Base-by-base conservation (phyloP, 257 asterid species). In the Nicotiana attenuata region DNA sequence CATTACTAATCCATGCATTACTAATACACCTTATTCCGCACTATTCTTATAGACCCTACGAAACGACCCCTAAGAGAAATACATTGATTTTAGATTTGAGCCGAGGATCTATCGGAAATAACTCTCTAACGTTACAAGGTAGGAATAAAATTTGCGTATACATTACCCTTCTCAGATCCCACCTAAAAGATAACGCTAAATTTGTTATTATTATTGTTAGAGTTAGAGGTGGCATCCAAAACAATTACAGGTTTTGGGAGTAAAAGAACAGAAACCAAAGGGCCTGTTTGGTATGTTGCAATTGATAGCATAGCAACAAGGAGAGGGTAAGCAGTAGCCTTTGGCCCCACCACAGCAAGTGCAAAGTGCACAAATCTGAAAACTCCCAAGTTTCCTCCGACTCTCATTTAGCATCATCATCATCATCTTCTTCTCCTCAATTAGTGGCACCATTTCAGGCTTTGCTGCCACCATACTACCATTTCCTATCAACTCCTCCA, bases 241-340 rank as follows among this genome's bases (percentile, higher is more conserved):
- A 89, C 97, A 93, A 85, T 89, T 91, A 75, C 97, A 93, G 76
- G 95, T 88, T 87, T 87, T 90, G 88, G 97, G 97, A 81, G 93
- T 89, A 89, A 93, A 93, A 38, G 97, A 90, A 50, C 97, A 93
- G 85, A 82, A 92, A 0, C 97, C 97, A 83, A 93, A 93, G 82
- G 97, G 97, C 88, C 93, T 89, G 89, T 93, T 90, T 73, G 97
- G 97, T 29, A 93, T 93, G 87, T 93, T 92, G 90, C 97, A 93
- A 76, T 90, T 93, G 84, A 93, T 92, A 20, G 95, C 93, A 84
- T 92, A 92, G 86, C 97, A 93, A 85, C 97, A 93, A 14, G 97
- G 94, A 60, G 95, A 84, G 20, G 93, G 89, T 78, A 90, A 41
- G 76, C 97, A 93, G 84, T 87, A 91, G 80, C 86, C 86, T 66